Conservation (phyloP, 768 basidiomycete species). For the Rhizopogon sp. region DNA sequence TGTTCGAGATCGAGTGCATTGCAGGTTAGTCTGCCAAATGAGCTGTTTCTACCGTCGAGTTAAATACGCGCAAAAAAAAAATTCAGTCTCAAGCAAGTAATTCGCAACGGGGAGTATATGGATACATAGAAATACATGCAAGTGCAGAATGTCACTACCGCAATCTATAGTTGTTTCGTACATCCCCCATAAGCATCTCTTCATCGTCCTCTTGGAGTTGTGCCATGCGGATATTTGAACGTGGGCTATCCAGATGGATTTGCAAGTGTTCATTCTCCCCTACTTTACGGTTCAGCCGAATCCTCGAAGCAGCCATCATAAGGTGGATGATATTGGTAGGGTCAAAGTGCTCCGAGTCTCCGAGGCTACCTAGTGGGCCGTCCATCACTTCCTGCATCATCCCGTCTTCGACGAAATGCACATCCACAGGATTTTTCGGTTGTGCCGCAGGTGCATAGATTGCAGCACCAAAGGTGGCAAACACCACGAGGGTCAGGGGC, state of each 20-base stretch:
- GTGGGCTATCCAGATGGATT: neutral
- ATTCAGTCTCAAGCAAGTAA: neutral
- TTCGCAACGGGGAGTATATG: neutral
- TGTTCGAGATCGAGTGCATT: slow-evolving; percentile 90
- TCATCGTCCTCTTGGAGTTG: neutral
- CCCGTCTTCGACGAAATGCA: neutral
- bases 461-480: neutral
- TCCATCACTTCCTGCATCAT: neutral
- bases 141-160: neutral
- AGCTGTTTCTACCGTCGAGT: neutral
- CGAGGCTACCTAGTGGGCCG: neutral
- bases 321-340: neutral
- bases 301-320: neutral
- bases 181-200: too few species aligned
- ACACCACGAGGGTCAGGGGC: neutral
- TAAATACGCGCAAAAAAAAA: too few species aligned
- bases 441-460: neutral
- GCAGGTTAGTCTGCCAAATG: slow-evolving; percentile 44
- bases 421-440: neutral
- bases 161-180: neutral
- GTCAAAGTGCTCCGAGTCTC: neutral
- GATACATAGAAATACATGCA: neutral
- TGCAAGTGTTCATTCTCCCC: neutral
- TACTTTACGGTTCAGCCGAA: neutral
- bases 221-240: neutral